phyloP scores from a whole-genome alignment of 164 flowering plant genomes.

The Stephania japonica region DNA sequence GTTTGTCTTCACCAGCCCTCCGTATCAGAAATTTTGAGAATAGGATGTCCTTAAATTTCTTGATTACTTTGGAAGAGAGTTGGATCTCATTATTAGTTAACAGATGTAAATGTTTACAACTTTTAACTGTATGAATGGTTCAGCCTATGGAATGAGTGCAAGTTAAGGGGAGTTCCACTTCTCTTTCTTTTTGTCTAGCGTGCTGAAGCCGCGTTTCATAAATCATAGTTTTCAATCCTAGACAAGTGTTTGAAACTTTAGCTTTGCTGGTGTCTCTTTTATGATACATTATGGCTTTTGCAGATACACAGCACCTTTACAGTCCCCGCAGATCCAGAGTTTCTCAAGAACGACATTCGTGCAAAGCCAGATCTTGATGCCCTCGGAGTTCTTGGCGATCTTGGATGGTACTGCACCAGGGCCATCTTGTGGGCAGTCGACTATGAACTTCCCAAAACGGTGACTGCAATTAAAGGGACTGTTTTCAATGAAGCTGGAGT shows the following conservation, averaged over 20 bases:
- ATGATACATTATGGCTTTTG: background rate
- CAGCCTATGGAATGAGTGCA: too few relatives aligned
- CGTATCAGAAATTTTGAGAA: too few relatives aligned
- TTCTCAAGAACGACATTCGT: conserved; percentile 30
- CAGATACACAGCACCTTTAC: conserved; percentile 29
- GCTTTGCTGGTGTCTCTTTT: background rate
- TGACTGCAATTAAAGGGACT: conserved; percentile 23
- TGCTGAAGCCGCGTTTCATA: too few relatives aligned
- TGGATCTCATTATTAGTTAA: too few relatives aligned
- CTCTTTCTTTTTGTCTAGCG: too few relatives aligned
- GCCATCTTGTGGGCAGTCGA: conserved; percentile 37
- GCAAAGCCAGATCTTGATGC: conserved; percentile 39
- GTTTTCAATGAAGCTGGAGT: conserved; percentile 32
- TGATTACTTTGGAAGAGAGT: too few relatives aligned
- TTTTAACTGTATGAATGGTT: too few relatives aligned
- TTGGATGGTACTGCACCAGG: conserved; percentile 44
- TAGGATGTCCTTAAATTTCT: too few relatives aligned
- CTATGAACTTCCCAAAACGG: conserved; percentile 37
- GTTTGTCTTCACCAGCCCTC: too few relatives aligned
- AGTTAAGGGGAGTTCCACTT: too few relatives aligned
- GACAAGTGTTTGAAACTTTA: background rate
- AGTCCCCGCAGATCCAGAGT: conserved; percentile 12
- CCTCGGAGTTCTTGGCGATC: conserved; percentile 39
- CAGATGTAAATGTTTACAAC: too few relatives aligned
- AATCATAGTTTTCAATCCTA: too few relatives aligned